These are phyloP conservation scores for Trichoderma hamatum DNA, from an alignment of 2,329 filamentous ascomycete species.

Conservation along the genomic window DNA sequence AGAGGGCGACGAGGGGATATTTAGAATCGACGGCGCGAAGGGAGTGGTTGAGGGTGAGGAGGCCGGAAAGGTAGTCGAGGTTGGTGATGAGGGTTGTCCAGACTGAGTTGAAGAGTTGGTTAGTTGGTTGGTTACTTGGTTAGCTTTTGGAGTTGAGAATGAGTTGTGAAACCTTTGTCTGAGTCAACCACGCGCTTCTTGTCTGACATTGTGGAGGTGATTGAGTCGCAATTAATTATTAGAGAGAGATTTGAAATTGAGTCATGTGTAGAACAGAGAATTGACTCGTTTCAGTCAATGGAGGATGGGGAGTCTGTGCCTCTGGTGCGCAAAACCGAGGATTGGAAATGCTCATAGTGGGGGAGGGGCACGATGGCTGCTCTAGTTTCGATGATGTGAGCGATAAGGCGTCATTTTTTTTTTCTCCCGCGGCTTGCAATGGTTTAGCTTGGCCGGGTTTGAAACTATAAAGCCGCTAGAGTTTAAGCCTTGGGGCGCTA, in stretches of 20 bases:
- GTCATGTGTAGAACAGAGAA: not conserved
- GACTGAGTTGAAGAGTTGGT: conserved; percentile 53
- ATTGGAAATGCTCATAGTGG: not conserved
- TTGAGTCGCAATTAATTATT: not conserved
- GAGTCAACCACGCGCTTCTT: conserved; percentile 43
- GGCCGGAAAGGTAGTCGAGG: conserved; percentile 76
- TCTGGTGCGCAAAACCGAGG: conserved; percentile 5
- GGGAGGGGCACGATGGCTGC: too few relatives aligned
- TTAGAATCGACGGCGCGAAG: conserved; percentile 65
- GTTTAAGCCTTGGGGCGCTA: not conserved
- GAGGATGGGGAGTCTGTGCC: not conserved
- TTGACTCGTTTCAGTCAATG: not conserved
- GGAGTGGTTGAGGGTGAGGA: conserved; percentile 79
- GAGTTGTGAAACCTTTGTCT: conserved; percentile 40
- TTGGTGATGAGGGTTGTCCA: conserved; percentile 91
- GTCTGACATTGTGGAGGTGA: conserved; percentile 31
- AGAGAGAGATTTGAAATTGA: not conserved
- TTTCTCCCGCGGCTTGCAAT: not conserved
- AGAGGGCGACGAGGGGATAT: conserved; percentile 81
- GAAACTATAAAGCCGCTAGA: not conserved
- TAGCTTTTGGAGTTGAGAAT: not conserved
- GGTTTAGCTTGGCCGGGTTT: not conserved
- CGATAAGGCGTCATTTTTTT: not conserved
- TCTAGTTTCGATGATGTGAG: not conserved
- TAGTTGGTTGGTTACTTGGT: conserved; percentile 8